Base-by-base conservation (phyloP, 164 flowering plant genomes). In the Chimonanthus salicifolius region DNA sequence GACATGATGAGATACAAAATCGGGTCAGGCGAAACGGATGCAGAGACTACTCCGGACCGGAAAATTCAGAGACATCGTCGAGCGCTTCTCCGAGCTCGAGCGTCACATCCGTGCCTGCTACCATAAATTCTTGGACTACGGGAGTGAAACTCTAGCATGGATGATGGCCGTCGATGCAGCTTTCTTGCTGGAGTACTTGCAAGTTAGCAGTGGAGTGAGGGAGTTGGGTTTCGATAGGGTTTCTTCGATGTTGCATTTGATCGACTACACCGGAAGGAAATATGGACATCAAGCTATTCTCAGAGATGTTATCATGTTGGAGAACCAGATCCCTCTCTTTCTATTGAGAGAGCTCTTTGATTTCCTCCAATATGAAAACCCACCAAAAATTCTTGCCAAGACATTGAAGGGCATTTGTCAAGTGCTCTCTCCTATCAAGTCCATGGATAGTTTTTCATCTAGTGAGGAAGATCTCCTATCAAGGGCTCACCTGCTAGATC, bases 241-340 rank as follows among this genome's bases (percentile, higher is more conserved):
- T 9, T 47, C 67, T 3, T 71, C 78, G 70, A 76, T 11, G 54
- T 33, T 33, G 33, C 33, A 33, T 33, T 33, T 33, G 33, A 33
- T 33, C 33, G 33, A 33, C 33, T 33, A 44, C 9, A 20, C 66
- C 0, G 16, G 74, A 51, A 51, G 20, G 65, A 71, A 71, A 66
- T 64, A 48, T 3, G 66, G 71, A 21, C 70, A 65, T 45, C 18
- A 44, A 2, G 54, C 74, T 7, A 71, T 71, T 18, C 65, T 71
- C n/a, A 64, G 74, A 18, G 74, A 71, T 45, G 44, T 75, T 4
- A 47, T 69, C 3, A 70, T 75, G 78, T 47, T 75, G 21, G 74
- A 71, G 50, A 75, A 75, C 63, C 78, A 75, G 47, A 75, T 75
- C 20, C 78, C 78, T 3, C 51, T 75, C 13, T 75, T 75, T 15